These are phyloP conservation scores for Paraconiothyrium brasiliense DNA, from an alignment of 2,329 filamentous ascomycete genomes.

Conservation along the genomic window DNA sequence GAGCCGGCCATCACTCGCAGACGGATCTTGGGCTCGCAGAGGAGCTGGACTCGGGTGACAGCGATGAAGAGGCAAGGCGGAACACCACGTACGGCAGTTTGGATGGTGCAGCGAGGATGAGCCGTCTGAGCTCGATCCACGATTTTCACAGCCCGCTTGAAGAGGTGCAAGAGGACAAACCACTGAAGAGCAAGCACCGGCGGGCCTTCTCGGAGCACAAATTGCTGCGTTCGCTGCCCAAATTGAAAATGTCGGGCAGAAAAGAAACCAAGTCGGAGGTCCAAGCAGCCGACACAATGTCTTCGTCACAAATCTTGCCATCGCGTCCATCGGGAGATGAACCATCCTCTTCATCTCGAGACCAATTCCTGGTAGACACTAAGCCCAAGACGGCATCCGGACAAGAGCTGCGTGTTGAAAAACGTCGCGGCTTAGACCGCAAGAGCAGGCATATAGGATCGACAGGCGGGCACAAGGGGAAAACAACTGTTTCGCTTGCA, in stretches of 20 bases:
- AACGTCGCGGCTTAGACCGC: conserved; percentile 30
- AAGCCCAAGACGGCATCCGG: conserved; percentile 35
- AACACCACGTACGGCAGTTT: conserved; percentile 38
- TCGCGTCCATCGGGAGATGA: conserved; percentile 36
- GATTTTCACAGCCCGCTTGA: conserved; percentile 34
- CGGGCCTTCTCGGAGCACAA: conserved; percentile 72
- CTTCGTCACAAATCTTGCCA: conserved; percentile 52
- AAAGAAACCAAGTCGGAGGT: conserved; percentile 40
- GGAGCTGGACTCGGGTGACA: conserved; percentile 76
- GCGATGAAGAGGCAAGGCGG: conserved; percentile 61
- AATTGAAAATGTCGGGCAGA: conserved; percentile 55
- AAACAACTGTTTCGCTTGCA: conserved; percentile 67
- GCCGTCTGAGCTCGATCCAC: conserved; percentile 46
- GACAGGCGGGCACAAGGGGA: conserved; percentile 30
- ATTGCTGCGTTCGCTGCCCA: conserved; percentile 71
- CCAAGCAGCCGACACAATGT: conserved; percentile 61
- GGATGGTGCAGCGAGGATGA: conserved; percentile 47
- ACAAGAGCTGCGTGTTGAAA: conserved; percentile 35
- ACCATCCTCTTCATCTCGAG: conserved; percentile 16
- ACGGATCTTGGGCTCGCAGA: conserved; percentile 86
- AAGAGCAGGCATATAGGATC: conserved; percentile 40
- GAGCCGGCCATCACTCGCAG: conserved; percentile 81
- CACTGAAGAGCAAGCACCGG: conserved; percentile 57
- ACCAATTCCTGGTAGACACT: conserved; percentile 23
- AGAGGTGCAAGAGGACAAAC: conserved; percentile 27